Evolutionary conservation across 1,284 basidiomycete genomes (phyloP).

Genomic region (Prillingera fragicola): DNA sequence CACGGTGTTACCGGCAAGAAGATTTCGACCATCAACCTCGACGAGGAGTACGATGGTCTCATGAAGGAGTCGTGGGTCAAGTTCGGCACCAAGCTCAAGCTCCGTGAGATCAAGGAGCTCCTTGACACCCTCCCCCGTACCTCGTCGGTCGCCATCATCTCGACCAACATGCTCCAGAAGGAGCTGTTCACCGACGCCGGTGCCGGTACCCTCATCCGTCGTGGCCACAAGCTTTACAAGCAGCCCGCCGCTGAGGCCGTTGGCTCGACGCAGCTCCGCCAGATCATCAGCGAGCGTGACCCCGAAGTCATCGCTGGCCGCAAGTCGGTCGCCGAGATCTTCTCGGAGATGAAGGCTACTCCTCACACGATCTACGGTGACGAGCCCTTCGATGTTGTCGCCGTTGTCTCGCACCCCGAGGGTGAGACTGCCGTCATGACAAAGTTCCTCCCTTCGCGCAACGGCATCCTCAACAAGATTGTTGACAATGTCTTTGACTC

Average conservation of each 20-base stretch:
- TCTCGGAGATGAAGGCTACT: slow-evolving; percentile 69
- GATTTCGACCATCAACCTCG: slow-evolving; percentile 91
- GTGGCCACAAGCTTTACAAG: slow-evolving; percentile 96
- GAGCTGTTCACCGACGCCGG: slow-evolving; percentile 98
- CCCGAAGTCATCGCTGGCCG: slow-evolving; percentile 80
- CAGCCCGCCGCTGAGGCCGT: slow-evolving; percentile 73
- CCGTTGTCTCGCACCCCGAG: slow-evolving; percentile 85
- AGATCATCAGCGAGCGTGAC: slow-evolving; percentile 89
- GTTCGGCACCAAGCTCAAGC: slow-evolving; percentile 97
- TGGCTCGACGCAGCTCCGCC: slow-evolving; percentile 86
- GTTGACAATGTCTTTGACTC: slow-evolving; percentile 96
- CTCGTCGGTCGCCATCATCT: slow-evolving; percentile 97
- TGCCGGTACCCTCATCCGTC: slow-evolving; percentile 93
- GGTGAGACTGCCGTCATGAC: slow-evolving; percentile 87
- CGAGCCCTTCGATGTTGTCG: slow-evolving; percentile 92
- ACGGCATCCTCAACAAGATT: slow-evolving; percentile 87
- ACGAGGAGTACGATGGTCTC: slow-evolving; percentile 95
- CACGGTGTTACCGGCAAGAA: slow-evolving; percentile 95
- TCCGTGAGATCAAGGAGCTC: slow-evolving; percentile 98
- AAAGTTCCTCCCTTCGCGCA: slow-evolving; percentile 82
- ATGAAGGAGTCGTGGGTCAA: slow-evolving; percentile 99
- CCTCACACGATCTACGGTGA: slow-evolving; percentile 97
- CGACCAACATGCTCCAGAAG: slow-evolving; percentile 86
- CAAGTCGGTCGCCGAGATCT: slow-evolving; percentile 82
- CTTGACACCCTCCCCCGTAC: slow-evolving; percentile 96